These are phyloP conservation scores for Chlorophyllum brunneum DNA, from an alignment of 768 basidiomycete species.

Conservation along the genomic window DNA sequence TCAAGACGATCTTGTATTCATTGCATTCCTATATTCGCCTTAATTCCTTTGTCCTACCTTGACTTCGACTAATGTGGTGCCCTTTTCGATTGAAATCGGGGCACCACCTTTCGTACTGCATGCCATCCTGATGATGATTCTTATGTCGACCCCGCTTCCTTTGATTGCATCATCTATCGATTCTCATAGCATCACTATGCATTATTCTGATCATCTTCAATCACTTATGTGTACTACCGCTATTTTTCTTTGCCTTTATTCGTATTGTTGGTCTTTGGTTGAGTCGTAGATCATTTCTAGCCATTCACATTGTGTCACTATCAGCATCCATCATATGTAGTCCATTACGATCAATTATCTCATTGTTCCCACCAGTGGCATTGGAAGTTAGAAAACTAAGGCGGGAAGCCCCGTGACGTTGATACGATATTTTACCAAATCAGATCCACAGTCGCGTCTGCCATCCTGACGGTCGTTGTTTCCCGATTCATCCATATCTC, in stretches of 20 bases:
- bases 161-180: not conserved
- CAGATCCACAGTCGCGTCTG: too few species aligned
- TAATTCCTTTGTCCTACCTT: constrained; percentile 5
- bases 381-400: too few species aligned
- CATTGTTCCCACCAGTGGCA: not conserved
- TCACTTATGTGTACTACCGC: not conserved
- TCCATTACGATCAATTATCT: not conserved
- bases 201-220: not conserved
- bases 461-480: too few species aligned
- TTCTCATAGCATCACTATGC: not conserved
- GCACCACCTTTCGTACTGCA: not conserved
- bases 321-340: not conserved
- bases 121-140: not conserved
- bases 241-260: not conserved
- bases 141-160: too few species aligned
- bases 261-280: not conserved
- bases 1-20: not conserved
- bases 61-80: constrained; percentile 3
- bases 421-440: too few species aligned
- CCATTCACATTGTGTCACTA: not conserved
- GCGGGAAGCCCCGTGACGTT: too few species aligned
- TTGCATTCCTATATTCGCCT: not conserved
- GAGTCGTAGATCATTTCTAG: not conserved
- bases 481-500: too few species aligned
- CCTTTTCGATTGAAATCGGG: not conserved